These are phyloP conservation scores for Paramyrothecium roridum DNA, from an alignment of 2,329 filamentous ascomycete species.

Conservation along the genomic window DNA sequence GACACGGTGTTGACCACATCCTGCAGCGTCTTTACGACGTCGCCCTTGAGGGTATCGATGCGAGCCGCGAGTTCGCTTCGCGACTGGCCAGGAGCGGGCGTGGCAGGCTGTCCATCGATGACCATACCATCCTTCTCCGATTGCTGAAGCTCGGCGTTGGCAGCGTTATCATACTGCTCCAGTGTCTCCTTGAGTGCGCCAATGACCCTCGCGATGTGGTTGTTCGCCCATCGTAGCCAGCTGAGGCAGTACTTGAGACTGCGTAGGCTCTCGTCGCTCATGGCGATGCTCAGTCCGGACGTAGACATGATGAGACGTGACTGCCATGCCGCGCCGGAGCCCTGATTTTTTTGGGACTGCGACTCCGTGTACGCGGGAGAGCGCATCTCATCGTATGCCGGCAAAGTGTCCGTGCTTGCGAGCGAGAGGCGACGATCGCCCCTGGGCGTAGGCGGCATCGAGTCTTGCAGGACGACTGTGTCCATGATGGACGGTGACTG, in stretches of 20 bases:
- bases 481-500: neutral
- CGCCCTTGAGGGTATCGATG: conserved; percentile 65
- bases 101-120: neutral
- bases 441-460: conserved; percentile 21
- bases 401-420: conserved; percentile 71
- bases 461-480: conserved; percentile 13
- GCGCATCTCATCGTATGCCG: conserved; percentile 77
- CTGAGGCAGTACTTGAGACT: conserved; percentile 82
- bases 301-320: conserved; percentile 86
- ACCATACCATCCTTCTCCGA: conserved; percentile 4
- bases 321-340: conserved; percentile 58
- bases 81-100: neutral
- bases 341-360: conserved; percentile 14
- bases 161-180: conserved; percentile 72
- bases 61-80: conserved; percentile 48
- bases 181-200: conserved; percentile 70
- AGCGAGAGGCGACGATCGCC: conserved; percentile 56
- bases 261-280: conserved; percentile 82
- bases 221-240: conserved; percentile 79
- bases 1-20: conserved; percentile 82
- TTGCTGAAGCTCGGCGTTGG: conserved; percentile 12
- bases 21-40: conserved; percentile 76
- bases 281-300: conserved; percentile 83
- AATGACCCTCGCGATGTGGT: conserved; percentile 74
- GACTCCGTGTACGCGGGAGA: conserved; percentile 67